Conservation (phyloP, 495 filamentous ascomycete species). For the Neurospora intermedia region DNA sequence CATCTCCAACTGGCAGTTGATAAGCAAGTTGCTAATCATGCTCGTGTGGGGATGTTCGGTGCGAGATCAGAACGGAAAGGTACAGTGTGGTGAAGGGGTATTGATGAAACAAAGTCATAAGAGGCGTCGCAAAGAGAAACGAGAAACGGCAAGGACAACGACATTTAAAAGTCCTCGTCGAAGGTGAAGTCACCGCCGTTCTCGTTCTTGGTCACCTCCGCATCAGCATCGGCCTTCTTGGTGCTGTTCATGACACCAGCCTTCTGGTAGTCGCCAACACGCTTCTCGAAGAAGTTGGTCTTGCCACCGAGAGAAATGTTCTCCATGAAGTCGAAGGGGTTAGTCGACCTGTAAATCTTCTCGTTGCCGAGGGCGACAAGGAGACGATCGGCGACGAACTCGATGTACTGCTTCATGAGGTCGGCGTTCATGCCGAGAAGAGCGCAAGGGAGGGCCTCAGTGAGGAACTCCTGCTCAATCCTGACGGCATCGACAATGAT, state of each 20-base stretch:
- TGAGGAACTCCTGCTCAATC: conserved; percentile 97
- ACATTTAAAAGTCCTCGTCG: conserved; percentile 88
- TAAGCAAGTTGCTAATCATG: background rate
- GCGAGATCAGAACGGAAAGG: conserved; percentile 1
- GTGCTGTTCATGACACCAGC: conserved; percentile 94
- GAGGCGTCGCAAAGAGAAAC: conserved; percentile 3
- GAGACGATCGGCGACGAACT: conserved; percentile 96
- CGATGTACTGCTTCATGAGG: conserved; percentile 99
- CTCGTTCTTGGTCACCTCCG: conserved; percentile 43
- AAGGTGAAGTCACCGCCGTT: conserved; percentile 77
- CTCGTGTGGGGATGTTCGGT: background rate
- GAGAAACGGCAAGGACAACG: background rate
- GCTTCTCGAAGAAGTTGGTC: conserved; percentile 99
- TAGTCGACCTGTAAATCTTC: conserved; percentile 84
- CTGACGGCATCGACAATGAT: conserved; percentile 89
- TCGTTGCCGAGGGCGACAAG: conserved; percentile 84
- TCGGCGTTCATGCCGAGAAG: conserved; percentile 95
- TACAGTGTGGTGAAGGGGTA: conserved; percentile 3
- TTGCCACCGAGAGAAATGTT: conserved; percentile 96
- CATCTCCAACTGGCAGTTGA: background rate
- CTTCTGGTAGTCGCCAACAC: conserved; percentile 98
- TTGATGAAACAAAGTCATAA: conserved; percentile 9
- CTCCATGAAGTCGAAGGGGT: conserved; percentile 99
- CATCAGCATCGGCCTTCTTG: conserved; percentile 57
- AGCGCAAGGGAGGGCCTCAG: conserved; percentile 81